Conservation (phyloP, 176 grass and related monocot genomes). For the Guadua angustifolia region DNA sequence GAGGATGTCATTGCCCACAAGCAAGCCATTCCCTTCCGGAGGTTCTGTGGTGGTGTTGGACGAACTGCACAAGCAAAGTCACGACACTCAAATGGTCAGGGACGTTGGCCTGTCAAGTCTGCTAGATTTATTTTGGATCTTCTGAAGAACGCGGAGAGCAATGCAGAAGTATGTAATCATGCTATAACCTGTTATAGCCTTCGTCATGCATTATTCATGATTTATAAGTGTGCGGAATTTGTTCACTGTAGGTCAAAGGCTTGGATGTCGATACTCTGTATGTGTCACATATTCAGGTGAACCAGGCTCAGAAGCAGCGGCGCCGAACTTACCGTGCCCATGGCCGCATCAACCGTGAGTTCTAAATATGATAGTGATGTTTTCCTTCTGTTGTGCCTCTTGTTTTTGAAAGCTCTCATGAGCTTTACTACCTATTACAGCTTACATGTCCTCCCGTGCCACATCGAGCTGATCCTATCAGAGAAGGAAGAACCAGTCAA, state of each 20-base stretch:
- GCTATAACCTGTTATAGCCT: neutral
- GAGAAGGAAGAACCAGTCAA: slow-evolving; percentile 86
- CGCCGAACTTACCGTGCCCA: slow-evolving; percentile 73
- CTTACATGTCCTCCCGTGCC: slow-evolving; percentile 89
- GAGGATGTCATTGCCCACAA: slow-evolving; percentile 95
- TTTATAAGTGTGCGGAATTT: neutral
- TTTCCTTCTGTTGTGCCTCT: neutral
- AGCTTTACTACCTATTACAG: slow-evolving; percentile 18
- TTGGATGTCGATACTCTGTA: slow-evolving; percentile 79
- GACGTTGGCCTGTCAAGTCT: slow-evolving; percentile 85
- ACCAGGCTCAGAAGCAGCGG: slow-evolving; percentile 75
- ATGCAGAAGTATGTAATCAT: slow-evolving; percentile 51
- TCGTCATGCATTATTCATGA: neutral
- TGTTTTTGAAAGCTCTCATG: neutral
- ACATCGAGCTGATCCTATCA: slow-evolving; percentile 75
- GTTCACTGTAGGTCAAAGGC: slow-evolving; percentile 55
- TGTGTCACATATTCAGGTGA: slow-evolving; percentile 75
- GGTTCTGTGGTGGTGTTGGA: slow-evolving; percentile 82
- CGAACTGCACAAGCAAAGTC: slow-evolving; percentile 82
- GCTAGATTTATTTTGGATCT: slow-evolving; percentile 78
- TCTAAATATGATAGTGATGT: neutral
- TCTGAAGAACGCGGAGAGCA: slow-evolving; percentile 86
- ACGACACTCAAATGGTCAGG: slow-evolving; percentile 76
- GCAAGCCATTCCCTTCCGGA: slow-evolving; percentile 88
- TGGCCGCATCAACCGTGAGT: slow-evolving; percentile 73